Conservation (phyloP, 208 protist species). For the Leishmania major region DNA sequence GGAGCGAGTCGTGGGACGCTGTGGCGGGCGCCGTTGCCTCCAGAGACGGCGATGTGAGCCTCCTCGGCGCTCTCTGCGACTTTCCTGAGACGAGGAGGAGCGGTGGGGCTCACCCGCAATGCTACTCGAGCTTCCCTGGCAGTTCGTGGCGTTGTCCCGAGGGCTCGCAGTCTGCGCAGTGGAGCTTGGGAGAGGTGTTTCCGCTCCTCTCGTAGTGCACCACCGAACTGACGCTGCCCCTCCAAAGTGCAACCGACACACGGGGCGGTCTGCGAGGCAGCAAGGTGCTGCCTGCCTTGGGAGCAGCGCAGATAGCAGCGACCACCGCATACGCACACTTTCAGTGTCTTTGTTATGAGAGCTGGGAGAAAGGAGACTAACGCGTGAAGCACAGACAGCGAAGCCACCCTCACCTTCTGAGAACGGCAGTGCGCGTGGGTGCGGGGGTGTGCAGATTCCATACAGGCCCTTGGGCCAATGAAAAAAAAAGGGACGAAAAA, state of each 20-base stretch:
- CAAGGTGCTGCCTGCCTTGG: neutral
- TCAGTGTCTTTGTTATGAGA: neutral
- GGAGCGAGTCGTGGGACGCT: neutral
- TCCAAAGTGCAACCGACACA: neutral
- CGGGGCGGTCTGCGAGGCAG: neutral
- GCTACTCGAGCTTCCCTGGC: neutral
- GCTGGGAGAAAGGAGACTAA: neutral
- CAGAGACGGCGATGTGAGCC: neutral
- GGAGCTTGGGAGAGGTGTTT: neutral
- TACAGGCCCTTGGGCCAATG: neutral
- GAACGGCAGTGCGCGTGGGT: neutral
- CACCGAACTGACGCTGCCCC: neutral
- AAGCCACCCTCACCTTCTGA: neutral
- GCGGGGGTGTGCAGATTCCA: neutral
- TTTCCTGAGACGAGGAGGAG: neutral
- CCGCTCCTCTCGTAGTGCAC: neutral
- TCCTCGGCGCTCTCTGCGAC: neutral
- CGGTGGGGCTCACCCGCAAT: neutral
- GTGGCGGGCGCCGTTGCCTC: neutral
- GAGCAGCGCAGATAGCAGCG: neutral
- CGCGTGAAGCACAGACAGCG: neutral
- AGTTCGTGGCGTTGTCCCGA: neutral
- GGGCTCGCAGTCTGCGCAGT: neutral
- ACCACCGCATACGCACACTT: neutral
- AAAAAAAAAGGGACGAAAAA: neutral